Evolutionary conservation across 2,329 filamentous ascomycete species (phyloP), one percentile per base, ranked within the genome.

Genomic region (Paraphaeosphaeria sporulosa): DNA sequence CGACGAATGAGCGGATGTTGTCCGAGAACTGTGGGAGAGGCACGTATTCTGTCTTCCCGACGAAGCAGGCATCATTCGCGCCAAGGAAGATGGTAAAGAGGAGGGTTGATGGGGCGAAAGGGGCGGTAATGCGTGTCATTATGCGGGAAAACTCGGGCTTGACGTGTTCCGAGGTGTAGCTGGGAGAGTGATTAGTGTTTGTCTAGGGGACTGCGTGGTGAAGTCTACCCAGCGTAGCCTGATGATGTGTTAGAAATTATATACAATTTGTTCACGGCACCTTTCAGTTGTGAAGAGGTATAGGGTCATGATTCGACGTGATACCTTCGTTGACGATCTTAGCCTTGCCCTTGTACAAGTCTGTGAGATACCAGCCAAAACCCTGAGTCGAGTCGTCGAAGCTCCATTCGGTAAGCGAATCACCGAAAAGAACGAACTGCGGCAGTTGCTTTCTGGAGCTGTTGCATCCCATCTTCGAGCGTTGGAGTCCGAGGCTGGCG

Each of bases 31-130:
- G 59, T 3, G 64, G 60, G 27, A 78, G 63, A 2, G 78, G 74
- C 2, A 79, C 75, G 38, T 71, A 70, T 40, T 71, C 70, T 12
- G 42, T 42, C 3, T 59, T 54, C 17, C 32, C 54, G n/a, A 68
- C 46, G 30, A 78, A 58, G 59, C 73, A 78, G 25, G 77, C 77
- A 56, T 80, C 78, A 52, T 80, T 79, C 27, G 76, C 77, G 40
- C 78, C 78, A 9, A 80, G 57, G 57, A 78, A 78, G 58, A 80
- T 79, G 19, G 76, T 79, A 62, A 80, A 68, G 56, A 80, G 70
- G 25, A 79, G 69, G 6, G 74, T 77, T n/a, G 60, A 63, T 3
- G 69, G 50, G 0, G 69, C 65, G 19, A 12, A n/a, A 1, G 67
- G 64, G 1, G 58, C 25, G 19, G 68, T 73, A 10, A 68, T 61